Percentiles rank a stretch among this genome's conserved stretches.
These are phyloP conservation scores for Cladophialophora chaetospira DNA, from an alignment of 2,329 filamentous ascomycete species.

Conservation along the genomic window DNA sequence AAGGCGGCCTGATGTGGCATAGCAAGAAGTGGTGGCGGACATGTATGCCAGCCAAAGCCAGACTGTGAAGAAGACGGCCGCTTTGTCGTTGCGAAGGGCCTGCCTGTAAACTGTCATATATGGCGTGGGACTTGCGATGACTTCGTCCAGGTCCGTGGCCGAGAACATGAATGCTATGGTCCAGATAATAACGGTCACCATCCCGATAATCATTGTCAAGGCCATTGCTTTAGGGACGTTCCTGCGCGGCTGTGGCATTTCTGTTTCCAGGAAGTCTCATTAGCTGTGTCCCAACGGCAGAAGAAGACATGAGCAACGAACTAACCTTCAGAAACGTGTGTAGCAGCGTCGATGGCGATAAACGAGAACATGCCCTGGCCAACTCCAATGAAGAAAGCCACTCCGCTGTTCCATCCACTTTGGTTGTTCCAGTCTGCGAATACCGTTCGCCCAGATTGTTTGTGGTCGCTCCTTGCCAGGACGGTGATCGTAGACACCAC, in stretches of 20 bases:
- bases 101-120: conserved; percentile 29
- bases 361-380: conserved; percentile 38
- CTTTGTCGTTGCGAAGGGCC: conserved; percentile 20
- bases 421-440: conserved; percentile 62
- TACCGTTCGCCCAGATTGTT: conserved; percentile 56
- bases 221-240: conserved; percentile 32
- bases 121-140: conserved; percentile 26
- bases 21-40: conserved; percentile 50
- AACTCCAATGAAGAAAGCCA: conserved; percentile 50
- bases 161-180: conserved; percentile 29
- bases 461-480: conserved; percentile 30
- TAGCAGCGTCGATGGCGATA: conserved; percentile 33
- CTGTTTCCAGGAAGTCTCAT: conserved; percentile 13
- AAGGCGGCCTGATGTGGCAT: conserved; percentile 55
- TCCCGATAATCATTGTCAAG: conserved; percentile 31
- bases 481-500: conserved; percentile 36
- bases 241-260: conserved; percentile 26
- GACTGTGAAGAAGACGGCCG: conserved; percentile 27
- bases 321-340: conserved; percentile 32
- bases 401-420: conserved; percentile 68
- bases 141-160: conserved; percentile 19
- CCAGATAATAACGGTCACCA: conserved; percentile 29
- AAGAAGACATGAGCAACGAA: background rate
- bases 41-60: conserved; percentile 42
- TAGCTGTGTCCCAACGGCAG: background rate